Percentiles rank a stretch among this genome's conserved stretches.
Evolutionary conservation across 192 early-diverging fungal species (phyloP).

Genomic region (Allomyces arbusculus): DNA sequence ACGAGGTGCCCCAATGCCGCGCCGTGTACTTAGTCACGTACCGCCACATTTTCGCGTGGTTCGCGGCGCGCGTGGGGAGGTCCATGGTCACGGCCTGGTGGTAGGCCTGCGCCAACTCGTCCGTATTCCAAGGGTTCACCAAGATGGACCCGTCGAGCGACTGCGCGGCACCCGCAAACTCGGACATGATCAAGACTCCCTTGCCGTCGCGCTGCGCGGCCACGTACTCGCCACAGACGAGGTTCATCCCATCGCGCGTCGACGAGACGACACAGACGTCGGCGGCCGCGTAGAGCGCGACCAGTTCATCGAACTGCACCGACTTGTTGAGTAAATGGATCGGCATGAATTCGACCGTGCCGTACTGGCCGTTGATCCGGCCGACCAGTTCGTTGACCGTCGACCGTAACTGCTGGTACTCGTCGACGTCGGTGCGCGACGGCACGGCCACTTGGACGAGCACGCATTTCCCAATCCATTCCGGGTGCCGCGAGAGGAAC

Average conservation of each 20-base stretch:
- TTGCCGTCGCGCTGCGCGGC: constrained; percentile 76
- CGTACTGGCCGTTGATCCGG: constrained; percentile 87
- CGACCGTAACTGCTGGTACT: constrained; percentile 84
- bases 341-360: constrained; percentile 89
- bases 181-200: constrained; percentile 87
- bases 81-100: constrained; percentile 87
- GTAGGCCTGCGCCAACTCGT: constrained; percentile 75
- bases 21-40: constrained; percentile 96
- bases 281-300: constrained; percentile 82
- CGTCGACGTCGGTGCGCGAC: constrained; percentile 91
- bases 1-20: constrained; percentile 86
- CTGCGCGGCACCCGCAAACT: constrained; percentile 98
- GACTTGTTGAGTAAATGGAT: constrained; percentile 98
- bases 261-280: constrained; percentile 95
- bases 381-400: constrained; percentile 96
- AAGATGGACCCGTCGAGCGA: constrained; percentile 89
- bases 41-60: constrained; percentile 76
- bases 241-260: constrained; percentile 98
- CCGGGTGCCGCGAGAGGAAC: constrained; percentile 68
- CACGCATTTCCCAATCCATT: constrained; percentile 83
- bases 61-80: constrained; percentile 47
- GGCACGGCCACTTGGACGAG: constrained; percentile 96
- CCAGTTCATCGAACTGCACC: constrained; percentile 82
- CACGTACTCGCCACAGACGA: constrained; percentile 97
- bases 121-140: constrained; percentile 99